phyloP scores from a whole-genome alignment of 768 basidiomycete genomes.

The Russula olivacea region DNA sequence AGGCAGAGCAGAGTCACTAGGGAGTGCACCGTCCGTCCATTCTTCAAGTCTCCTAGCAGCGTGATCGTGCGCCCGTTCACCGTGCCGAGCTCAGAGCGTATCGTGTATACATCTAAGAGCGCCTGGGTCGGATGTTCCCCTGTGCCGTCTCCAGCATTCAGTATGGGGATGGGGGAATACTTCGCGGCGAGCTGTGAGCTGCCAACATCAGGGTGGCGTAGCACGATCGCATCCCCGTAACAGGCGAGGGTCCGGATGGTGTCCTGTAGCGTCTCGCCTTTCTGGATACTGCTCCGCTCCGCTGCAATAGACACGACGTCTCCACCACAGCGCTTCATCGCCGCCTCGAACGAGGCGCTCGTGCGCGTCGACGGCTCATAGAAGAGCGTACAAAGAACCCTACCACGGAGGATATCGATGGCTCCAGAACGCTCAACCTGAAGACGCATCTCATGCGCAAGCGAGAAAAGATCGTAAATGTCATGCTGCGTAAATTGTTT shows the following conservation, averaged over 20 bases:
- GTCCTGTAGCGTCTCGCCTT: conserved; percentile 91
- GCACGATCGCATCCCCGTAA: conserved; percentile 90
- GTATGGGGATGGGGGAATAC: conserved; percentile 88
- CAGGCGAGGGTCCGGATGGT: conserved; percentile 92
- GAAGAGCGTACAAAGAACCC: conserved; percentile 86
- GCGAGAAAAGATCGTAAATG: conserved; percentile 86
- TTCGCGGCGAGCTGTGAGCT: conserved; percentile 95
- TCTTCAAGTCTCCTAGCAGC: conserved; percentile 92
- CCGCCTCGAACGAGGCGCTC: conserved; percentile 92
- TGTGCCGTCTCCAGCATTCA: conserved; percentile 95
- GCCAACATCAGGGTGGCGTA: conserved; percentile 92
- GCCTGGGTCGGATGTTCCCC: conserved; percentile 98
- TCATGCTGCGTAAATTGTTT: conserved; percentile 90
- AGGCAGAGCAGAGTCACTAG: conserved; percentile 87
- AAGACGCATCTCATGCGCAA: conserved; percentile 94
- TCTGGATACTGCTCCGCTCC: conserved; percentile 81
- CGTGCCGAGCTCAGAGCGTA: conserved; percentile 95
- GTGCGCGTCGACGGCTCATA: conserved; percentile 97
- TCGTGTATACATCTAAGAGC: conserved; percentile 84
- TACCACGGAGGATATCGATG: conserved; percentile 85
- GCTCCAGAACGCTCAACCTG: conserved; percentile 90
- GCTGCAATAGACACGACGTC: conserved; percentile 82
- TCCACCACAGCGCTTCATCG: conserved; percentile 98
- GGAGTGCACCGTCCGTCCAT: conserved; percentile 95
- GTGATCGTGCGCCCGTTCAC: conserved; percentile 95